Percentiles rank a stretch among this genome's conserved stretches.
phyloP scores from a whole-genome alignment of 2,329 filamentous ascomycete species.

The Mariannaea sp. region DNA sequence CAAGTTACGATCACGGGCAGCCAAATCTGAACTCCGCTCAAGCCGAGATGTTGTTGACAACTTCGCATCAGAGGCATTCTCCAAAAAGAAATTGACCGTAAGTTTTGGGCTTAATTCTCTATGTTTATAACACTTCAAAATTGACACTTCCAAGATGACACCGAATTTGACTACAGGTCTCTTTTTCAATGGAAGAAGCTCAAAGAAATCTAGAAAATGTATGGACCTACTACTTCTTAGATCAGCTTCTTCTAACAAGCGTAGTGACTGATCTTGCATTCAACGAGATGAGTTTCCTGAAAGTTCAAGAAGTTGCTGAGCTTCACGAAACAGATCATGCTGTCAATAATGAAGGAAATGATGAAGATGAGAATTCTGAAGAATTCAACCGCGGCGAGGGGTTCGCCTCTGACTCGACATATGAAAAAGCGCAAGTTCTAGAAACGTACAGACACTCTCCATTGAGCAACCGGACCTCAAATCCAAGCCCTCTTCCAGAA shows the following conservation, averaged over 20 bases:
- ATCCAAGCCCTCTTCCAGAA: neutral
- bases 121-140: neutral
- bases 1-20: conserved; percentile 14
- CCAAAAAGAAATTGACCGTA: conserved; percentile 45
- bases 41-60: conserved; percentile 57
- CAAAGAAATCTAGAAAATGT: conserved; percentile 25
- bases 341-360: conserved; percentile 2
- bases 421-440: neutral
- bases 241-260: conserved; percentile 21
- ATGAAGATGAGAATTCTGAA: conserved; percentile 29
- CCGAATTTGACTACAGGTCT: conserved; percentile 42
- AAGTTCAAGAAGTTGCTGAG: neutral
- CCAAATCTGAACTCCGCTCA: conserved; percentile 41
- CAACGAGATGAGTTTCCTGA: conserved; percentile 55
- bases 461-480: neutral
- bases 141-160: conserved; percentile 36
- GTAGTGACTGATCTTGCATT: conserved; percentile 57
- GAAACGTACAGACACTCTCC: neutral
- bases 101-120: conserved; percentile 1
- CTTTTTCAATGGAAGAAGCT: conserved; percentile 42
- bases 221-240: conserved; percentile 1
- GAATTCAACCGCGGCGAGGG: neutral
- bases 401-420: neutral
- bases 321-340: conserved; percentile 22
- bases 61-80: conserved; percentile 60